Evolutionary conservation across 2,329 filamentous ascomycete species (phyloP).

Genomic region (Fusarium sp.): DNA sequence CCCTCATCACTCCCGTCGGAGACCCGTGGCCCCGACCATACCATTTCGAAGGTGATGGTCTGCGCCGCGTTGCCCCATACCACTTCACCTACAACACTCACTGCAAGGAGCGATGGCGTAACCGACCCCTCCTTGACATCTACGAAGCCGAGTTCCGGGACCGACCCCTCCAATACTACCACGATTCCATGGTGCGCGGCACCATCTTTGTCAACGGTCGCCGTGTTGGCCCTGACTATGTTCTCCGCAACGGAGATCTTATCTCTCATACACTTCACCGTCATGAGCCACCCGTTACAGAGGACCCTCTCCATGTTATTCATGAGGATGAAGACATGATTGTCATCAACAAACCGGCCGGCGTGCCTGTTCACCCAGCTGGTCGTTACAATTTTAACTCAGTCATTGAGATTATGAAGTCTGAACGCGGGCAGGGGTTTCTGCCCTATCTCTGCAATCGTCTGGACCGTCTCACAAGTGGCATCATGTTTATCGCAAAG

Average conservation of each 20-base stretch:
- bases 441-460: conserved; percentile 80
- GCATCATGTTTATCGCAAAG: conserved; percentile 98
- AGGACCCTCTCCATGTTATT: conserved; percentile 78
- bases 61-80: conserved; percentile 86
- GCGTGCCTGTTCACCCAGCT: conserved; percentile 92
- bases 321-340: conserved; percentile 94
- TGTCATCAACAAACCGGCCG: conserved; percentile 95
- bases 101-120: conserved; percentile 93
- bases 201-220: conserved; percentile 82
- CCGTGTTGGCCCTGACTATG: conserved; percentile 68
- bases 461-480: conserved; percentile 91
- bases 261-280: conserved; percentile 94
- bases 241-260: conserved; percentile 86
- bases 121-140: conserved; percentile 80
- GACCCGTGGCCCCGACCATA: conserved; percentile 71
- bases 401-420: conserved; percentile 89
- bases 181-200: conserved; percentile 79
- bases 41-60: conserved; percentile 75
- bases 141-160: conserved; percentile 94
- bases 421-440: conserved; percentile 68
- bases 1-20: conserved; percentile 47
- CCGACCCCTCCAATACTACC: conserved; percentile 85
- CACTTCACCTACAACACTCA: conserved; percentile 94
- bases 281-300: conserved; percentile 92
- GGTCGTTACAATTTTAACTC: conserved; percentile 97